A percentile compares a stretch with the other conserved stretches of the same genome.
These are phyloP conservation scores for Jacaranda copaia DNA, from an alignment of 257 asterid genomes.

Conservation along the genomic window DNA sequence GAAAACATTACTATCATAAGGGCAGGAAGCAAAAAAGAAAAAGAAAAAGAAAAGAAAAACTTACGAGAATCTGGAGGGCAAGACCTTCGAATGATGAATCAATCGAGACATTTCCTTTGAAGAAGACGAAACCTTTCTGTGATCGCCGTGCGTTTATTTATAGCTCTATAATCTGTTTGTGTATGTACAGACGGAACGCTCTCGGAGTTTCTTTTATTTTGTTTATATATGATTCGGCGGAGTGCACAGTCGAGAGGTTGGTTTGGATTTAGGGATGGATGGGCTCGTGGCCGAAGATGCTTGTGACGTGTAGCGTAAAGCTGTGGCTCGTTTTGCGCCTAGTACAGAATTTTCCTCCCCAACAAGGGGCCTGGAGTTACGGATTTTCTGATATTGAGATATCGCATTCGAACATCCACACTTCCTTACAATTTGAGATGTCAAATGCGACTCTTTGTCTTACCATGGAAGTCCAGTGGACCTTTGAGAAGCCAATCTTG, in stretches of 20 bases:
- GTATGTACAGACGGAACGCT: neutral
- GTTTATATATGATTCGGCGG: neutral
- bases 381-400: no score
- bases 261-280: neutral
- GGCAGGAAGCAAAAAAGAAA: neutral
- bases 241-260: conserved; percentile 7
- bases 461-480: no score
- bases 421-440: no score
- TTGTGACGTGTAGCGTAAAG: conserved; percentile 27
- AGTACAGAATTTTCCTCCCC: conserved; percentile 19
- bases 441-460: no score
- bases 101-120: conserved; percentile 67
- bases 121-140: conserved; percentile 19
- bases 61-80: conserved; percentile 61
- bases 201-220: neutral
- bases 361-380: neutral
- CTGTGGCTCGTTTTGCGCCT: conserved; percentile 53
- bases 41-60: conserved; percentile 7
- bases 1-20: neutral
- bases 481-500: no score
- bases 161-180: neutral
- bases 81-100: conserved; percentile 57
- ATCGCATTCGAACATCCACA: no score
- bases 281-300: conserved; percentile 44
- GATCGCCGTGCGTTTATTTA: conserved; percentile 10